These are phyloP conservation scores for Starmerella floris DNA, from an alignment of 805 yeast species.

Conservation along the genomic window DNA sequence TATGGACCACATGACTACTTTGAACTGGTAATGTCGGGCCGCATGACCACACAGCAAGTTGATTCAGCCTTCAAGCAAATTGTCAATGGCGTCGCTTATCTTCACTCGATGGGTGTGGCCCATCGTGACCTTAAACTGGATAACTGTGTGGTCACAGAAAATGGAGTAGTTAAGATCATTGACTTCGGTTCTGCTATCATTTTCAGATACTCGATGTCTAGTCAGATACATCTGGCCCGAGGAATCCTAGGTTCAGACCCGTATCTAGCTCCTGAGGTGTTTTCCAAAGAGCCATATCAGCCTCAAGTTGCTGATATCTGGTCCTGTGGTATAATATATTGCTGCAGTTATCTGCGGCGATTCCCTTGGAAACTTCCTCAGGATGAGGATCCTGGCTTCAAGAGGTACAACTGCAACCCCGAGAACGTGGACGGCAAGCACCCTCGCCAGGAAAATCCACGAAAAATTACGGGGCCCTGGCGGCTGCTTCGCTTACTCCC, in stretches of 20 bases:
- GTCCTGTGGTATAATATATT: slow-evolving; percentile 84
- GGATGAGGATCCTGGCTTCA: slow-evolving; percentile 56
- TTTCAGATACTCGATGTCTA: slow-evolving; percentile 52
- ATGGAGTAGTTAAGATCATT: slow-evolving; percentile 71
- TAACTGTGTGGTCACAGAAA: slow-evolving; percentile 68
- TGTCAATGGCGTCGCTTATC: slow-evolving; percentile 54
- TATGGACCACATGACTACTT: slow-evolving; percentile 86
- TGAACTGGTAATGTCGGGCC: slow-evolving; percentile 80
- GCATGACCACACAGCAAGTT: slow-evolving; percentile 56
- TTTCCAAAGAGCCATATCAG: slow-evolving; percentile 48
- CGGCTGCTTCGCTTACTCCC: slow-evolving; percentile 64
- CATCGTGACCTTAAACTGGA: slow-evolving; percentile 89
- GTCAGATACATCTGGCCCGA: slow-evolving; percentile 47
- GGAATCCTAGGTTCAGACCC: slow-evolving; percentile 97
- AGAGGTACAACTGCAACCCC: slow-evolving; percentile 37
- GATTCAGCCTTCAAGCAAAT: slow-evolving; percentile 77
- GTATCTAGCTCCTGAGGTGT: slow-evolving; percentile 84
- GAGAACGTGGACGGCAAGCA: slow-evolving; percentile 20
- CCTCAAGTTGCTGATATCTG: slow-evolving; percentile 83
- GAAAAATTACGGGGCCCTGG: slow-evolving; percentile 50
- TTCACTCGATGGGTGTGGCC: slow-evolving; percentile 75
- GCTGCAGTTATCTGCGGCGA: slow-evolving; percentile 74
- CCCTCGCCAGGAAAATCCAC: slow-evolving; percentile 19
- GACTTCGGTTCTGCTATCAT: slow-evolving; percentile 91
- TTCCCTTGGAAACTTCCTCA: slow-evolving; percentile 97